Evolutionary conservation across 176 grass and related monocot genomes (phyloP).

Genomic region (Avena atlantica): DNA sequence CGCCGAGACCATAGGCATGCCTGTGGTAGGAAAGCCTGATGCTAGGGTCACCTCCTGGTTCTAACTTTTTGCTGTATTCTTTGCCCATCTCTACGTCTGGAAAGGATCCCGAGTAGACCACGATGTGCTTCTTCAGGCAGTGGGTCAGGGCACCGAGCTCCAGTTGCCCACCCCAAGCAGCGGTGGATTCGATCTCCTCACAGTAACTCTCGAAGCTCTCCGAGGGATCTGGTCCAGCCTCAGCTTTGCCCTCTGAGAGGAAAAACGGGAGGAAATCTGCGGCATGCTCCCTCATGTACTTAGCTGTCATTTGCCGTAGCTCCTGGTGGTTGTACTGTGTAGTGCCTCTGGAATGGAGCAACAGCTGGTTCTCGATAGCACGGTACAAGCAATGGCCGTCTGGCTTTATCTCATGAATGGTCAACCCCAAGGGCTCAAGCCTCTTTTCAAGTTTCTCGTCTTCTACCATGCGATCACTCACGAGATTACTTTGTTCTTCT

Average conservation of each 20-base stretch:
- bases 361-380: slow-evolving; percentile 88
- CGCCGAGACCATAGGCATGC: slow-evolving; percentile 93
- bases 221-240: slow-evolving; percentile 51
- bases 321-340: slow-evolving; percentile 68
- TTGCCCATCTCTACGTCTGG: slow-evolving; percentile 98
- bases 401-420: slow-evolving; percentile 87
- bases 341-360: slow-evolving; percentile 47
- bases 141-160: slow-evolving; percentile 87
- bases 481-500: slow-evolving; percentile 86
- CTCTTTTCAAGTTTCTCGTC: slow-evolving; percentile 72
- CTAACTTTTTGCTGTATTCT: slow-evolving; percentile 69
- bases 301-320: slow-evolving; percentile 74
- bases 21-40: slow-evolving; percentile 86
- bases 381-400: slow-evolving; percentile 97
- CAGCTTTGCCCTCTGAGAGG: slow-evolving; percentile 77
- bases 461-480: slow-evolving; percentile 84
- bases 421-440: slow-evolving; percentile 78
- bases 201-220: slow-evolving; percentile 83
- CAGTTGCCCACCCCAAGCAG: slow-evolving; percentile 92
- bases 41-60: slow-evolving; percentile 46
- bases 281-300: slow-evolving; percentile 78
- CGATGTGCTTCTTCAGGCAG: slow-evolving; percentile 83
- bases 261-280: slow-evolving; percentile 85
- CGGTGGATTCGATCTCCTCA: slow-evolving; percentile 71
- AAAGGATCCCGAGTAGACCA: slow-evolving; percentile 89